phyloP scores from a whole-genome alignment of 768 basidiomycete genomes.

The Rhizopogon vinicolor region DNA sequence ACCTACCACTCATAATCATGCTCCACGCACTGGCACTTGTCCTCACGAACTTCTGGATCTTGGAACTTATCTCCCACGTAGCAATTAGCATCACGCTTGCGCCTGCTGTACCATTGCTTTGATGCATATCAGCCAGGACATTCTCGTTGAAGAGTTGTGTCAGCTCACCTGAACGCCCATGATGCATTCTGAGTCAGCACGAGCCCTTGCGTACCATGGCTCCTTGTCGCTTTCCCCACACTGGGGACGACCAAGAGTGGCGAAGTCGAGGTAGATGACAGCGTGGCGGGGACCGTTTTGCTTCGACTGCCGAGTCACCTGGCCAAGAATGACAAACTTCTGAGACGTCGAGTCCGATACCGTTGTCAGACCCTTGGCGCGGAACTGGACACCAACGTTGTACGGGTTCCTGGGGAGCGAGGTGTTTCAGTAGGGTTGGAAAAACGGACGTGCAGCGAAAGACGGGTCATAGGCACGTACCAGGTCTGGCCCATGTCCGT shows the following conservation, averaged over 20 bases:
- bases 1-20: constrained; percentile 91
- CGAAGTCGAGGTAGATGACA: constrained; percentile 81
- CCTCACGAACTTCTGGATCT: constrained; percentile 82
- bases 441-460: background rate
- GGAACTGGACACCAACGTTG: constrained; percentile 63
- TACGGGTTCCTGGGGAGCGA: constrained; percentile 54
- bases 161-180: constrained; percentile 86
- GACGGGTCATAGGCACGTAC: constrained; percentile 39
- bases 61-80: constrained; percentile 88
- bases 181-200: constrained; percentile 66
- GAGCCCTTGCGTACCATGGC: constrained; percentile 77
- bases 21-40: constrained; percentile 77
- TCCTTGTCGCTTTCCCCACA: constrained; percentile 77
- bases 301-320: constrained; percentile 59
- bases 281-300: constrained; percentile 56
- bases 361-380: constrained; percentile 76
- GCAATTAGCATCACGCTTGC: constrained; percentile 80
- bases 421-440: constrained; percentile 1
- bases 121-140: background rate
- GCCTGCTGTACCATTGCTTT: constrained; percentile 90
- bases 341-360: constrained; percentile 95
- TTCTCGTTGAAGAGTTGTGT: background rate
- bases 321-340: constrained; percentile 88
- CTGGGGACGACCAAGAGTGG: constrained; percentile 57
- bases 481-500: constrained; percentile 80